Evolutionary conservation across 148 eudicot genomes (phyloP).

Genomic region (Nepenthes mirabilis): DNA sequence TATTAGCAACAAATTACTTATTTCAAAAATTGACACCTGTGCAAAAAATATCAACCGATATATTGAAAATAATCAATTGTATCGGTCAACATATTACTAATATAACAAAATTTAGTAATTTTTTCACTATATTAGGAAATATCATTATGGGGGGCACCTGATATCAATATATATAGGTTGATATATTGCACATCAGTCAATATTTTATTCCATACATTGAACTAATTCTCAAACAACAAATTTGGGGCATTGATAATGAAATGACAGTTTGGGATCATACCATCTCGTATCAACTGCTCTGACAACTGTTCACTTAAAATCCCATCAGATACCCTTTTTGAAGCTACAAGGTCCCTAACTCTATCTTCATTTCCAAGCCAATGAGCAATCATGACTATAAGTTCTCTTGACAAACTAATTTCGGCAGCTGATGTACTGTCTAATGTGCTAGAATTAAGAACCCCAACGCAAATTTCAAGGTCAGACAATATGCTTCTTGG

Average conservation of each 20-base stretch:
- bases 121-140: too few species aligned
- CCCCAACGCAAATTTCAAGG: slow-evolving; percentile 72
- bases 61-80: too few species aligned
- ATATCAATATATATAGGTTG: too few species aligned
- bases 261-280: slow-evolving; percentile 23
- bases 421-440: slow-evolving; percentile 60
- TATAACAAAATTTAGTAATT: too few species aligned
- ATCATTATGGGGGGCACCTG: too few species aligned
- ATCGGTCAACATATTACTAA: too few species aligned
- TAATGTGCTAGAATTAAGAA: slow-evolving; percentile 26
- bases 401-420: slow-evolving; percentile 64
- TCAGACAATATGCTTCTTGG: slow-evolving; percentile 64
- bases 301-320: slow-evolving; percentile 55
- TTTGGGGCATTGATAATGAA: background rate
- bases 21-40: too few species aligned
- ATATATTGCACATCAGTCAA: too few species aligned
- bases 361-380: slow-evolving; percentile 92
- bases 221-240: background rate
- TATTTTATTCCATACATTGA: background rate
- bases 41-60: too few species aligned
- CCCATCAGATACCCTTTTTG: slow-evolving; percentile 25
- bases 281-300: slow-evolving; percentile 86
- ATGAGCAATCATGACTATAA: slow-evolving; percentile 50
- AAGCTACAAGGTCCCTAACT: slow-evolving; percentile 29
- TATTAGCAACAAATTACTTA: too few species aligned